Evolutionary conservation across 2,329 filamentous ascomycete species (phyloP), one percentile per base, ranked within the genome.

Genomic region (Cytospora leucostoma): DNA sequence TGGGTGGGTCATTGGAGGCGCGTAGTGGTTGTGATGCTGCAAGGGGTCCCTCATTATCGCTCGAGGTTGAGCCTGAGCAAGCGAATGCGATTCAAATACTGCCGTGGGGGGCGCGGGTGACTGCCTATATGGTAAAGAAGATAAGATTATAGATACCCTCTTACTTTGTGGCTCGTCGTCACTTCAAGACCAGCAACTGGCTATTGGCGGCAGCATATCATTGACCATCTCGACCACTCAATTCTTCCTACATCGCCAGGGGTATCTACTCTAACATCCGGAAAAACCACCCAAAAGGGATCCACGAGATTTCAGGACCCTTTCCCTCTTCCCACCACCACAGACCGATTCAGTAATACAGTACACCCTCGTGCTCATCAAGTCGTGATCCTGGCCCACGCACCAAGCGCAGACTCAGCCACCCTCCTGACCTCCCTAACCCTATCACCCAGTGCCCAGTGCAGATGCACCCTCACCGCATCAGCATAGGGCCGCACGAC

Each of bases 381-480:
- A 40, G 47, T 55, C 27, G 67, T 68, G 56, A 79, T 65, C 62
- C 70, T 74, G 3, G 73, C 74, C 84, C 84, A 87, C 7, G 77
- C 78, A 57, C 74, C 75, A 60, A 82, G 77, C 4, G 83, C 82
- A 63, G 72, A 67, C 59, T 83, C 75, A 19, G 84, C 84, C 54
- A 75, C 76, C 61, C 75, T 79, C 54, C 84, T 77, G 52, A 86
- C 76, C 65, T 83, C 82, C 52, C 84, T 75, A 10, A 84, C 80
- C 7, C 74, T 71, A 66, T 86, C 83, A 1, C 84, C 84, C 56
- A 83, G 84, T 1, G 83, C 82, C 10, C 75, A 68, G 1, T 79
- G 78, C 64, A 87, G 69, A 58, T 82, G 77, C 4, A 80, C 75
- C 64, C 79, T 75, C 51, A 84, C 76, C 59, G 73, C 74, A 34